Base-by-base conservation (phyloP, 176 grass and related monocot species). In the Metroxylon sagu region DNA sequence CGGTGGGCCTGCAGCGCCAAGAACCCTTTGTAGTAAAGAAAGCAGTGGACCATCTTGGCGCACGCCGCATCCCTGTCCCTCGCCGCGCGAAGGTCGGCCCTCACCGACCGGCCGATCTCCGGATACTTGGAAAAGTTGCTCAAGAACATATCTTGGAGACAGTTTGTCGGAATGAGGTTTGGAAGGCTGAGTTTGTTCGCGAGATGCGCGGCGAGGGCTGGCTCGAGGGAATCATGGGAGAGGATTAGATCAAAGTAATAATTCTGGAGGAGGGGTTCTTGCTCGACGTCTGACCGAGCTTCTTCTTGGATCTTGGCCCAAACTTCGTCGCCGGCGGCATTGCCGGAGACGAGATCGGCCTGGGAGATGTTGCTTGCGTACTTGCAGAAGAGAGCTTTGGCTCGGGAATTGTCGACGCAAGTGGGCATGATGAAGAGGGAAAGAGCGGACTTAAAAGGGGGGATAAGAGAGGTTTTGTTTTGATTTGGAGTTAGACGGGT, bases 1-100 rank as follows among this genome's bases (percentile, higher is more conserved):
- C 93, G 84, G 84, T 98, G 80, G 6, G 71, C 79, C 62, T 98
- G 93, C 59, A 98, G 67, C 14, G 93, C 87, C 14, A 98, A 70
- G 77, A 98, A 98, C 4, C 93, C 93, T 71, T 98, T 98, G 87
- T 88, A 92, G 79, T 92, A 88, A 52, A 98, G 81, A 72, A 98
- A 97, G 78, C 87, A 97, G 69, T 97, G 93, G 1, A 85, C 79
- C 87, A 91, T 97, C 62, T 82, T 82, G n/a, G 17, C 75, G 76
- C 93, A 97, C 16, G 93, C 93, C 25, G 87, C 72, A 66, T 97
- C 93, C 59, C 87, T 84, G 81, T 97, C 73, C 18, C 69, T 54
- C 61, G 61, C 87, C 0, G 84, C 87, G 2, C 51, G 65, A 26
- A 97, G 81, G 69, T 97, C 93, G 15, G 81, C 84, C 19, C 93